Base-by-base conservation (phyloP, 768 basidiomycete species). In the Strobilomyces echinocephalus region DNA sequence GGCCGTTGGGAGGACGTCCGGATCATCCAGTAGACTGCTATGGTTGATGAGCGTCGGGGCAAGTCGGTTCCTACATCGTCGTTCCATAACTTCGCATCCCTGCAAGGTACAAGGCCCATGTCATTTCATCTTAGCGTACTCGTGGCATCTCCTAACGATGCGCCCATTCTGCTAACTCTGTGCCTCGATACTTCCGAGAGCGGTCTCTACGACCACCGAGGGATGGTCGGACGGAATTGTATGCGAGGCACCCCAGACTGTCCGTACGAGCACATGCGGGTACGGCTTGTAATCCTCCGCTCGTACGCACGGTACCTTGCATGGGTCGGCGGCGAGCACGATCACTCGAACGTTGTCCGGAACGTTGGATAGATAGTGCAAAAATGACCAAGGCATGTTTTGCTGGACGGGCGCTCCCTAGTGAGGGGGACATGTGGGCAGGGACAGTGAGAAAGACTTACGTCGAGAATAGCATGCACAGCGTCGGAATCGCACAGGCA, bases 1-100 rank as follows among this genome's bases (percentile, higher is more conserved):
- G 78, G 79, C 0, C 77, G 84, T 55, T 87, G 86, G 85, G 79
- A 80, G 54, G 85, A 85, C 61, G 73, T 90, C 33, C 68, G 66
- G 40, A 63, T 85, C 56, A 60, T 85, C 54, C 71, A 66, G 52
- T 79, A 68, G 55, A 39, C 35, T 46, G 34, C 24, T 52, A 31
- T n/a, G 36, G 15, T 7, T 5, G n/a, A 46, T 14, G 6, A n/a
- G 15, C 10, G n/a, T 18, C 18, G 20, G 10, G n/a, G 30, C 15
- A n/a, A 5, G 14, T 24, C 18, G 34, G 46, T 21, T 31, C 41
- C 24, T 21, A 24, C 11, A 43, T 43, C 14, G 39, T 38, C 20
- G 6, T 36, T 36, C 40, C 21, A 5, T 12, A 41, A 41, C 20
- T 14, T 41, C 21, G 21, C 26, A 26, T 43, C 28, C 26, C 14